phyloP scores from a whole-genome alignment of 495 filamentous ascomycete genomes.

The Jackrogersella minutella region DNA sequence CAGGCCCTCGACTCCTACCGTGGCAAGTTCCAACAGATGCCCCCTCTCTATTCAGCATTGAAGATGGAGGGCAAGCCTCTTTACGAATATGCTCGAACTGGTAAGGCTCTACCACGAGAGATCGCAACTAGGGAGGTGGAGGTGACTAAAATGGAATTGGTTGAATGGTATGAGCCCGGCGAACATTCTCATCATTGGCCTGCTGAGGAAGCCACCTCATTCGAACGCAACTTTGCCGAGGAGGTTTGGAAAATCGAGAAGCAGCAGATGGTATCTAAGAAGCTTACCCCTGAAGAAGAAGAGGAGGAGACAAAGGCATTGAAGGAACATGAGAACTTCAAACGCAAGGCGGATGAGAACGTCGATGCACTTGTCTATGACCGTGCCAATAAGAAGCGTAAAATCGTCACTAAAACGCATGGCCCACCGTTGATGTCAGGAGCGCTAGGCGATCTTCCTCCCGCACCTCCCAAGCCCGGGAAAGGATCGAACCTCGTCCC shows the following conservation, averaged over 20 bases:
- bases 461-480: slow-evolving; percentile 43
- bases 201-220: slow-evolving; percentile 71
- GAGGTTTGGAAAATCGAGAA: slow-evolving; percentile 67
- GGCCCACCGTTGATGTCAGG: slow-evolving; percentile 61
- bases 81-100: slow-evolving; percentile 95
- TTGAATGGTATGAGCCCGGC: slow-evolving; percentile 89
- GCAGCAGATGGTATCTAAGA: slow-evolving; percentile 51
- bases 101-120: slow-evolving; percentile 81
- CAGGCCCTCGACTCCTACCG: slow-evolving; percentile 77
- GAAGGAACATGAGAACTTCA: slow-evolving; percentile 55
- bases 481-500: slow-evolving; percentile 49
- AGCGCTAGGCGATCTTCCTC: slow-evolving; percentile 50
- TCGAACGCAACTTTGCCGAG: slow-evolving; percentile 76
- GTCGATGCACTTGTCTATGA: slow-evolving; percentile 55
- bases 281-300: slow-evolving; percentile 54
- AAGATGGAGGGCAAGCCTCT: slow-evolving; percentile 88
- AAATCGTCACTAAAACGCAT: slow-evolving; percentile 34
- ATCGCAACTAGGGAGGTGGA: slow-evolving; percentile 82
- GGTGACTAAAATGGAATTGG: slow-evolving; percentile 75
- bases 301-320: slow-evolving; percentile 56
- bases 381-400: slow-evolving; percentile 49
- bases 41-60: slow-evolving; percentile 90
- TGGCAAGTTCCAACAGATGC: slow-evolving; percentile 88
- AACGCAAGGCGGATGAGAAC: slow-evolving; percentile 56
- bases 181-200: slow-evolving; percentile 79